Percentiles rank a stretch among this genome's conserved stretches.
These are phyloP conservation scores for Scutellaria galericulata DNA, from an alignment of 257 asterid species.

Conservation along the genomic window DNA sequence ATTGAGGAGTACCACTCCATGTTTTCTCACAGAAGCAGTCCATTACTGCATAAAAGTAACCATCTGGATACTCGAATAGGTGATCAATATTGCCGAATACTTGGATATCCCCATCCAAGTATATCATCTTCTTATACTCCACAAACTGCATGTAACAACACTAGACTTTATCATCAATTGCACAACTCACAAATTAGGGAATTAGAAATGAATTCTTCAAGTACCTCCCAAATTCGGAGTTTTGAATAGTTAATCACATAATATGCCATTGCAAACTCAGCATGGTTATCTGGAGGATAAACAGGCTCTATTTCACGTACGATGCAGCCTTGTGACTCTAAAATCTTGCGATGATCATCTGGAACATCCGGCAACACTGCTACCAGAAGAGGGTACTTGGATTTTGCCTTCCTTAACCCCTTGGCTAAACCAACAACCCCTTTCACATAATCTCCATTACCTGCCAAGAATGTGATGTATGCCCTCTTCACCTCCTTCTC, in stretches of 20 bases:
- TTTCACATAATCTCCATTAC: constrained; percentile 45
- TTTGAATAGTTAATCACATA: constrained; percentile 48
- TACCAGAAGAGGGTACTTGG: constrained; percentile 40
- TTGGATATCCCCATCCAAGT: constrained; percentile 47
- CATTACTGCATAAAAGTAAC: constrained; percentile 43
- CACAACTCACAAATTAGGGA: neutral
- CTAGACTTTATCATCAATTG: neutral
- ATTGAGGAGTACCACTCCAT: constrained; percentile 41
- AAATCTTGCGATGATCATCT: constrained; percentile 38
- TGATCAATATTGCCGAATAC: constrained; percentile 42
- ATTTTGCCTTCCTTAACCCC: constrained; percentile 43
- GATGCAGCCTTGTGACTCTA: constrained; percentile 43
- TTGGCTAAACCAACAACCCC: constrained; percentile 53
- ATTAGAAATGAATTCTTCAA: no score
- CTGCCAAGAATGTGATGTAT: constrained; percentile 48
- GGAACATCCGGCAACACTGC: constrained; percentile 48
- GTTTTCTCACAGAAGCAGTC: constrained; percentile 47
- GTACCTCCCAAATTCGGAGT: constrained; percentile 51
- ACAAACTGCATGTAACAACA: constrained; percentile 37
- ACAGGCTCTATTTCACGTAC: constrained; percentile 42
- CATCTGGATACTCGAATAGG: constrained; percentile 36
- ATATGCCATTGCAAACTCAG: constrained; percentile 46
- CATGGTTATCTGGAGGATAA: constrained; percentile 39
- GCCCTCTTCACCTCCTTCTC: constrained; percentile 11
- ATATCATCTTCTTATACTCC: constrained; percentile 45